These are phyloP conservation scores for Tuber calosporum DNA, from an alignment of 495 filamentous ascomycete species.

Conservation along the genomic window DNA sequence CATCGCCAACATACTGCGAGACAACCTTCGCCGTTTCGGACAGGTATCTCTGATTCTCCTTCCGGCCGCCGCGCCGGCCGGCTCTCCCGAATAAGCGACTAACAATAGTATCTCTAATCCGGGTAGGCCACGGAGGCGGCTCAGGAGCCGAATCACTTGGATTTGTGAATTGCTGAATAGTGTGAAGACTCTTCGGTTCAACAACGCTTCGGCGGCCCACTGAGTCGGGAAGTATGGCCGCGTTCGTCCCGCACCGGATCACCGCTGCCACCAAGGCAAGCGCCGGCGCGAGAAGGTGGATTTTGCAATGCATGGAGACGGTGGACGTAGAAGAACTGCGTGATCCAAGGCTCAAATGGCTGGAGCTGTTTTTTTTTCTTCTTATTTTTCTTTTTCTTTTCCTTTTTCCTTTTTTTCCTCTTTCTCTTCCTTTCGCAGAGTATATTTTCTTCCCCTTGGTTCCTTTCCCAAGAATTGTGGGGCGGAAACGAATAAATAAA, in stretches of 20 bases:
- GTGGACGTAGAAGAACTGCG: conserved; percentile 13
- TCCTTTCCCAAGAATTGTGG: neutral
- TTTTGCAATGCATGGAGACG: conserved; percentile 30
- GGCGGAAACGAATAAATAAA: neutral
- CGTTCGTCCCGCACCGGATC: conserved; percentile 21
- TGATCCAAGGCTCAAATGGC: conserved; percentile 5
- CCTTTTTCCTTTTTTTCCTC: neutral
- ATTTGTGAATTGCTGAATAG: neutral
- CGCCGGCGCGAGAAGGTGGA: conserved; percentile 17
- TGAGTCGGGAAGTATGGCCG: conserved; percentile 35
- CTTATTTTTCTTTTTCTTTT: neutral
- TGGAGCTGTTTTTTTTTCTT: neutral
- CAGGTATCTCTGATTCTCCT: conserved; percentile 32
- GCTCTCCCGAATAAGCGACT: conserved; percentile 55
- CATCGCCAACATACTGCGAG: conserved; percentile 66
- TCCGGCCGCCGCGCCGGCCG: conserved; percentile 22
- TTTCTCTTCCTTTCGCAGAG: neutral
- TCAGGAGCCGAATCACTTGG: neutral
- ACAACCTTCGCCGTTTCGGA: conserved; percentile 49
- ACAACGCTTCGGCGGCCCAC: conserved; percentile 21
- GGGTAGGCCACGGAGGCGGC: conserved; percentile 42
- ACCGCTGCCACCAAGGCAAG: conserved; percentile 17
- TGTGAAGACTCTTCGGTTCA: conserved; percentile 13
- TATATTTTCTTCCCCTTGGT: neutral
- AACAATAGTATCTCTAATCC: conserved; percentile 59